Evolutionary conservation across 2,329 filamentous ascomycete species (phyloP).

Genomic region (Geosmithia flava): DNA sequence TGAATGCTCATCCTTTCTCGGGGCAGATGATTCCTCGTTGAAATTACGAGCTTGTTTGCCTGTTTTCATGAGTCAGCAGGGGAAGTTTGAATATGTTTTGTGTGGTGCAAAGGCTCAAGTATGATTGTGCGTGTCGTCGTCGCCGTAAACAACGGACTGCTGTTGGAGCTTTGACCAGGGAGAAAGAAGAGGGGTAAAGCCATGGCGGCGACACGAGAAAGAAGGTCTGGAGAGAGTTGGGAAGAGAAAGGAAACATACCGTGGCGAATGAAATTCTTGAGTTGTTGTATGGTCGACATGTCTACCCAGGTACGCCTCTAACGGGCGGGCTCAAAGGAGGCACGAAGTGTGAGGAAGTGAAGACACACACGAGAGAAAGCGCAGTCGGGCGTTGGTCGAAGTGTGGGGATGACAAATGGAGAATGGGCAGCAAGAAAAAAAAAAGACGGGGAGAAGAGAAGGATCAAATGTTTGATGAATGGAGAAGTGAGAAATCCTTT

Average conservation of each 20-base stretch:
- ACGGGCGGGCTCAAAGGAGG: conserved; percentile 1
- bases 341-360: neutral
- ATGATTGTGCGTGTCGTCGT: too few relatives aligned
- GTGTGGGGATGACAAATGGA: too few relatives aligned
- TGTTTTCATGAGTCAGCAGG: conserved; percentile 11
- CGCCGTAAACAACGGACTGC: too few relatives aligned
- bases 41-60: conserved; percentile 75
- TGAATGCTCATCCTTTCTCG: conserved; percentile 39
- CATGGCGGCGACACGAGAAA: too few relatives aligned
- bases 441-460: neutral
- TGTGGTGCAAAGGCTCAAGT: too few relatives aligned
- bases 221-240: too few relatives aligned
- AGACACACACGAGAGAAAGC: neutral
- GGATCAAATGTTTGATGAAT: neutral
- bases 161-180: too few relatives aligned
- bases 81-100: neutral
- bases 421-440: neutral
- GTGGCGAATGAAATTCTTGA: conserved; percentile 97
- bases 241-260: conserved; percentile 32
- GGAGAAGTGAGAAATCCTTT: neutral
- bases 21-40: conserved; percentile 29
- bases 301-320: conserved; percentile 10
- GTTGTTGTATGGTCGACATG: conserved; percentile 76
- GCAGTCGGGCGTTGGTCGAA: too few relatives aligned
- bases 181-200: too few relatives aligned